Percentiles rank a stretch among this genome's conserved stretches.
These are phyloP conservation scores for Fusarium buharicum DNA, from an alignment of 2,329 filamentous ascomycete genomes.

Conservation along the genomic window DNA sequence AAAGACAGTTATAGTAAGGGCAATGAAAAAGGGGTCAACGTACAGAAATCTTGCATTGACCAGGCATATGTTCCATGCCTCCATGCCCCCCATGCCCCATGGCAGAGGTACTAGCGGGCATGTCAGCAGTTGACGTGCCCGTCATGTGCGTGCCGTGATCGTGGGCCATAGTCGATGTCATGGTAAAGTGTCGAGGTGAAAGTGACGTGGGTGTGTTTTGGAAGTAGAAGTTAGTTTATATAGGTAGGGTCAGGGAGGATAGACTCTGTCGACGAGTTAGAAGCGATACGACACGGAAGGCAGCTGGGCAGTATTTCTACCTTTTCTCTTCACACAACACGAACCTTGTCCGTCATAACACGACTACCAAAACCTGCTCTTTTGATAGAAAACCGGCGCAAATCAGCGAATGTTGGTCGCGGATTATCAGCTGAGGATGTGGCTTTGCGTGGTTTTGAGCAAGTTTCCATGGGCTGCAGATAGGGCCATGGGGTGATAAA, in stretches of 20 bases:
- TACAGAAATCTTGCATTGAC: conserved; percentile 55
- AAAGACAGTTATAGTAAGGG: no score
- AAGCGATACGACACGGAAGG: background rate
- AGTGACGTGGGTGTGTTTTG: background rate
- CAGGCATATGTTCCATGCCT: conserved; percentile 10
- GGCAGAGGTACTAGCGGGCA: conserved; percentile 32
- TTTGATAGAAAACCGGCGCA: background rate
- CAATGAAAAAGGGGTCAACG: conserved; percentile 8
- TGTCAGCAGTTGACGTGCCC: conserved; percentile 20
- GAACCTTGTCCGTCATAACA: background rate
- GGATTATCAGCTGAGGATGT: conserved; percentile 18
- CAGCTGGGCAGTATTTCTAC: conserved; percentile 15
- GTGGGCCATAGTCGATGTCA: conserved; percentile 9
- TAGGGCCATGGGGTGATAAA: conserved; percentile 19
- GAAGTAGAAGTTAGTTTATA: no score
- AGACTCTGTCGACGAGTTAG: background rate
- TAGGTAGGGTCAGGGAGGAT: background rate
- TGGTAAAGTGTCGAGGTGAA: background rate
- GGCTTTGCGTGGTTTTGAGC: conserved; percentile 42
- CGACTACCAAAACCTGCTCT: background rate
- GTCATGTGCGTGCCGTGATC: conserved; percentile 30
- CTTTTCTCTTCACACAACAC: background rate
- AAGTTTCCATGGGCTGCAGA: conserved; percentile 37
- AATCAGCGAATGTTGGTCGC: conserved; percentile 2
- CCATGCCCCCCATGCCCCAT: conserved; percentile 35